Evolutionary conservation across 2,329 filamentous ascomycete genomes (phyloP), one percentile per base, ranked within the genome.

Genomic region (Fusarium piperis): DNA sequence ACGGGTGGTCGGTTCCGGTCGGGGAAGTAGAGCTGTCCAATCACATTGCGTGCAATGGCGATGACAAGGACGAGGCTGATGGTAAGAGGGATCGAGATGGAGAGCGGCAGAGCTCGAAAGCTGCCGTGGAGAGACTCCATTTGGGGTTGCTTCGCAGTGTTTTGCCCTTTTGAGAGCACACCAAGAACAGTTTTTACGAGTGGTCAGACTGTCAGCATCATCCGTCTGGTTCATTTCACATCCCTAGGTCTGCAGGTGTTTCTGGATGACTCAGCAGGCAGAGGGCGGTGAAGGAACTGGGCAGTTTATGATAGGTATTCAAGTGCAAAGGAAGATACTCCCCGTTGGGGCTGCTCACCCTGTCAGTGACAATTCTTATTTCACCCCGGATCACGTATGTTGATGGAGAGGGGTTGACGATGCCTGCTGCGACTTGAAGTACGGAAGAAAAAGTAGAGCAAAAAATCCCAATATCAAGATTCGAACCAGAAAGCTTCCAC

Each of bases 1-100:
- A 95, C 76, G 0, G 93, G 93, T 15, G 93, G 93, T 80, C 94
- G 92, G 80, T 94, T 92, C 52, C 92, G 89, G 74, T 94, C 94
- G 82, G 90, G 93, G 84, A 94, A 90, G 67, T 97, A 84, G 59
- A 97, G 75, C 83, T 98, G 95, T 64, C 87, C 86, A 73, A 94
- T 78, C 71, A 98, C 91, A 81, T 98, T 97, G 83, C 94, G 78
- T 62, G 92, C 79, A 63, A 98, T 88, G 13, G 90, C 79, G 63
- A 90, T 51, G 23, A 83, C 78, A 63, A 91, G 32, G 67, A 88
- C 76, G 44, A 78, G 76, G 28, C 72, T 79, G 23, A 86, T 51
- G 28, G 81, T 80, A 26, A 85, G 76, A 51, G 79, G 83, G 38
- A 87, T 79, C 76, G 62, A 67, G 0, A 68, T 2, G 1, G 53